Conservation (phyloP, 495 filamentous ascomycete genomes). For the Penicillium taxi region DNA sequence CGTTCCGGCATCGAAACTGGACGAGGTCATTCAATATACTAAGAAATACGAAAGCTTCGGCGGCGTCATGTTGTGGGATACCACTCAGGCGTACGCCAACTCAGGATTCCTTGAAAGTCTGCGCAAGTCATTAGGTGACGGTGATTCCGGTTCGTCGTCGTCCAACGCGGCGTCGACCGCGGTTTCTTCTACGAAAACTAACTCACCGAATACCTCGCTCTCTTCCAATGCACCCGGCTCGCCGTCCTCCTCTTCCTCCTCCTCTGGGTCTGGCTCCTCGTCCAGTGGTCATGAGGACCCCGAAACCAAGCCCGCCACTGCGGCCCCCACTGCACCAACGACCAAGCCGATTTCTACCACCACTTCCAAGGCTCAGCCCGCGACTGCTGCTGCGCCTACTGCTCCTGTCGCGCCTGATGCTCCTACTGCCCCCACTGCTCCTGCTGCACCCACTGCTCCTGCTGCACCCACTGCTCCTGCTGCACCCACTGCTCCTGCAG, state of each 20-base stretch:
- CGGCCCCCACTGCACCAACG: background rate
- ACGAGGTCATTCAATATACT: constrained; percentile 40
- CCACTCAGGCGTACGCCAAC: constrained; percentile 53
- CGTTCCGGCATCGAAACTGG: constrained; percentile 35
- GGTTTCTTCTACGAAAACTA: constrained; percentile 26
- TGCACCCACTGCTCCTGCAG: background rate
- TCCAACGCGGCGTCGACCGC: constrained; percentile 23
- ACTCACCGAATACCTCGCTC: constrained; percentile 19
- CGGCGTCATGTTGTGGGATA: constrained; percentile 69
- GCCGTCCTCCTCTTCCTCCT: constrained; percentile 26
- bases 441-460: background rate
- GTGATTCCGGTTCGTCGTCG: constrained; percentile 27
- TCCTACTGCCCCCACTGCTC: too few relatives aligned
- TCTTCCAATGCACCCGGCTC: constrained; percentile 23
- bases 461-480: constrained; percentile 2
- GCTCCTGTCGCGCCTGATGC: constrained; percentile 1
- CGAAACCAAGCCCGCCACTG: background rate
- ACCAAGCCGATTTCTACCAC: constrained; percentile 1
- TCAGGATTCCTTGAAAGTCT: constrained; percentile 46
- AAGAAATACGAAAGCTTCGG: constrained; percentile 54
- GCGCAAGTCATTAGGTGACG: constrained; percentile 18
- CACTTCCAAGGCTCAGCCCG: background rate
- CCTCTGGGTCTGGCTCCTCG: constrained; percentile 22
- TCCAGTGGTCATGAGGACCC: constrained; percentile 15
- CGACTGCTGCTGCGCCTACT: background rate